A percentile compares a stretch with the other conserved stretches of the same genome.
Evolutionary conservation across 495 filamentous ascomycete genomes (phyloP).

Genomic region (Hyaloscypha hepaticicola): DNA sequence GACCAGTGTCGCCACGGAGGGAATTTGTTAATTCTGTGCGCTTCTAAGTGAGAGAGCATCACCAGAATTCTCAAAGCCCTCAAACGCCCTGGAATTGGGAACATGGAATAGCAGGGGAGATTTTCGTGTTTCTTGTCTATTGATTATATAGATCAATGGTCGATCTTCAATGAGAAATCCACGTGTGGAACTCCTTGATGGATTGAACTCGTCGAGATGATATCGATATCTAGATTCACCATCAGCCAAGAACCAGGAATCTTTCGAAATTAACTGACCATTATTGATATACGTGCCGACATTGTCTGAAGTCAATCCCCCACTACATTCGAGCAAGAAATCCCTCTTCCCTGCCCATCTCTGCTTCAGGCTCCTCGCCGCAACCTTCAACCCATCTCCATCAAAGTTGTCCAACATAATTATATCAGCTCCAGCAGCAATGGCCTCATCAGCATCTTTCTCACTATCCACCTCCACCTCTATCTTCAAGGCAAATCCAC

Average conservation of each 20-base stretch:
- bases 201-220: slow-evolving; percentile 92
- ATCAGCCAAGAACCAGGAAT: slow-evolving; percentile 5
- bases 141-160: slow-evolving; percentile 35
- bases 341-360: slow-evolving; percentile 65
- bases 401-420: slow-evolving; percentile 97
- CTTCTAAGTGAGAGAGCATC: neutral
- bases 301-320: slow-evolving; percentile 84
- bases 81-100: neutral
- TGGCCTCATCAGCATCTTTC: slow-evolving; percentile 85
- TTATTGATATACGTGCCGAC: slow-evolving; percentile 75
- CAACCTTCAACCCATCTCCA: slow-evolving; percentile 67
- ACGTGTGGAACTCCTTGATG: slow-evolving; percentile 93
- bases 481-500: slow-evolving; percentile 87
- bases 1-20: neutral
- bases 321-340: slow-evolving; percentile 88
- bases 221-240: slow-evolving; percentile 69
- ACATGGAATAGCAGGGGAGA: too few species aligned
- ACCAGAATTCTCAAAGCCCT: too few species aligned
- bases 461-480: slow-evolving; percentile 93
- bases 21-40: neutral
- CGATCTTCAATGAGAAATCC: slow-evolving; percentile 94
- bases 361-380: slow-evolving; percentile 69
- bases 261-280: slow-evolving; percentile 42
- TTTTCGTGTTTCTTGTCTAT: neutral
- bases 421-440: slow-evolving; percentile 86